phyloP scores from a whole-genome alignment of 108 stramenopile species.

The Nitzschia sp. region DNA sequence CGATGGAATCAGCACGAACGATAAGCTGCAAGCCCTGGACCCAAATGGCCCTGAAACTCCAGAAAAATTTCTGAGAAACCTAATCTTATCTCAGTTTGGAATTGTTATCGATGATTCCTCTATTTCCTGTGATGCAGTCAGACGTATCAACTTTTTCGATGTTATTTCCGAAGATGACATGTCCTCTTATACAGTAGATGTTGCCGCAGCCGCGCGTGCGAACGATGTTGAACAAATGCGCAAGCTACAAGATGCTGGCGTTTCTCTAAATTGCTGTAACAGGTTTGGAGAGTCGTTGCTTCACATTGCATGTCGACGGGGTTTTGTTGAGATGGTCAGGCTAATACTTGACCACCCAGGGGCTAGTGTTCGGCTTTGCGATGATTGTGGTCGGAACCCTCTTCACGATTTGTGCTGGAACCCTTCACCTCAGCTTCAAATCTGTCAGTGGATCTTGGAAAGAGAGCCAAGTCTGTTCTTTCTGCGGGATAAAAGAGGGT shows the following conservation, averaged over 20 bases:
- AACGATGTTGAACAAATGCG: constrained; percentile 29
- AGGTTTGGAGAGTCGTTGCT: constrained; percentile 73
- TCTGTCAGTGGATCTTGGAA: constrained; percentile 22
- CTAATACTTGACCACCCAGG: constrained; percentile 59
- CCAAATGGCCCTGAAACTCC: constrained; percentile 1
- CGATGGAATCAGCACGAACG: too few species aligned
- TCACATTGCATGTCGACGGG: constrained; percentile 77
- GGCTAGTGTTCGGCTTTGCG: constrained; percentile 45
- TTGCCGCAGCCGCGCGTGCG: constrained; percentile 24
- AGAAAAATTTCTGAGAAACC: neutral
- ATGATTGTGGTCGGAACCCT: constrained; percentile 77
- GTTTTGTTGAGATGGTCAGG: constrained; percentile 43
- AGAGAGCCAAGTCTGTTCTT: constrained; percentile 41
- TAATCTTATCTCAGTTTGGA: neutral
- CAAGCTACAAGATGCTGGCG: constrained; percentile 13
- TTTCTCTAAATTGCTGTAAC: constrained; percentile 62
- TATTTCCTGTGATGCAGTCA: neutral
- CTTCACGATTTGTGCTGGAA: constrained; percentile 83
- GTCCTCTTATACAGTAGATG: constrained; percentile 35
- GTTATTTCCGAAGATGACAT: constrained; percentile 36
- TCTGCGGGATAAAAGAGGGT: constrained; percentile 47
- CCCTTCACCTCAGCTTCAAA: constrained; percentile 30
- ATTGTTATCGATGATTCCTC: neutral
- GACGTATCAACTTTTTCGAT: constrained; percentile 19
- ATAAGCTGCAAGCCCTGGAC: neutral